phyloP scores from a whole-genome alignment of 768 basidiomycete species.

The Mrakia gelida region DNA sequence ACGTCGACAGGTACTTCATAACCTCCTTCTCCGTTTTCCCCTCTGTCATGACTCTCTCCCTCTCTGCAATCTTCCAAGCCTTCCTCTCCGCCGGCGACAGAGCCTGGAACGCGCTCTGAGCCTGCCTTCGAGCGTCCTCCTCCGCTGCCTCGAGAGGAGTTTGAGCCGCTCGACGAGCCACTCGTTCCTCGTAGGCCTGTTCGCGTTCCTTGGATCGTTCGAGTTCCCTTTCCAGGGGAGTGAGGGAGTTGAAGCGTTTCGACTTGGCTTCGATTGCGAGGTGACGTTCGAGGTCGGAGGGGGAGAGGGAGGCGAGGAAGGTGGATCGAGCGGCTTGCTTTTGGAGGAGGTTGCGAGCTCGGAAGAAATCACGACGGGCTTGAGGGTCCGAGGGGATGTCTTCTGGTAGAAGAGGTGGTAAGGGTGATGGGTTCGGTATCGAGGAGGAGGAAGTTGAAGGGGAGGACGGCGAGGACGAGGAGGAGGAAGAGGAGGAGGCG shows the following conservation, averaged over 20 bases:
- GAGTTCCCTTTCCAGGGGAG: background rate
- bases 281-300: background rate
- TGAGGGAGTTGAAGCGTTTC: background rate
- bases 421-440: background rate
- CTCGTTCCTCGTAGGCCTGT: background rate
- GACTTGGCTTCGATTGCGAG: background rate
- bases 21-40: background rate
- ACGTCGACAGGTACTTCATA: background rate
- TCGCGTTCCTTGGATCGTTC: background rate
- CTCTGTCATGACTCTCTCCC: background rate
- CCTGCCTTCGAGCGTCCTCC: too few relatives aligned
- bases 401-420: background rate
- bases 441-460: background rate
- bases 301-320: background rate
- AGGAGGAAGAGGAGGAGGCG: background rate
- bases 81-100: background rate
- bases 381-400: background rate
- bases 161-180: background rate
- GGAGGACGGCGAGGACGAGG: background rate
- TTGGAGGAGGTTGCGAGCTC: background rate
- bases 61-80: background rate
- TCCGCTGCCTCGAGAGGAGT: too few relatives aligned
- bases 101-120: background rate
- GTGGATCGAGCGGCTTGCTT: background rate
- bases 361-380: background rate